These are phyloP conservation scores for Phytophthora fragariae DNA, from an alignment of 352 stramenopile species.

Conservation along the genomic window DNA sequence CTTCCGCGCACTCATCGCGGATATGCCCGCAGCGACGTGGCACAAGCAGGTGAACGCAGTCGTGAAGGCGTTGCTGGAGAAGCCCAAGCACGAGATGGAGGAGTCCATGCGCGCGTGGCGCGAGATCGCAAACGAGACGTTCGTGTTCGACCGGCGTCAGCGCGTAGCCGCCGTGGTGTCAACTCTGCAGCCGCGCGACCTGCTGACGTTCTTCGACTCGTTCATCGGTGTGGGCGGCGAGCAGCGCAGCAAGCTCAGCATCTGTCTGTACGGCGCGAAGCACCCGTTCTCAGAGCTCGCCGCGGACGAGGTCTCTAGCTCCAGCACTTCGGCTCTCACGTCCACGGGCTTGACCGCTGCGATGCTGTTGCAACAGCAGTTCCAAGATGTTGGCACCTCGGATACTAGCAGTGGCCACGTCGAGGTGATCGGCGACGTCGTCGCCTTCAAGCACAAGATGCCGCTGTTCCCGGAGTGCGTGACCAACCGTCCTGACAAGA, in stretches of 20 bases:
- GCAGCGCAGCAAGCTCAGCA: conserved; percentile 60
- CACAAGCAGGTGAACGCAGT: conserved; percentile 72
- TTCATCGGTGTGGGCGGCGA: conserved; percentile 48
- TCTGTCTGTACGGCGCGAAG: conserved; percentile 59
- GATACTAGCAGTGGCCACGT: conserved; percentile 4
- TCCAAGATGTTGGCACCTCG: conserved; percentile 1
- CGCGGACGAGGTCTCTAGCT: conserved; percentile 1
- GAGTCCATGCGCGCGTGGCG: conserved; percentile 72
- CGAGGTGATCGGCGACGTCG: conserved; percentile 55
- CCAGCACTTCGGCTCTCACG: background rate
- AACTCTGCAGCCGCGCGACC: conserved; percentile 51
- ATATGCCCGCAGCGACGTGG: conserved; percentile 46
- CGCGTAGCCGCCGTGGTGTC: conserved; percentile 61
- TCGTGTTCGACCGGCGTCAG: conserved; percentile 70
- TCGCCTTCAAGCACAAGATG: conserved; percentile 72
- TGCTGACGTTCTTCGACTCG: conserved; percentile 72
- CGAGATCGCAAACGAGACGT: conserved; percentile 71
- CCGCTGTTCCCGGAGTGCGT: conserved; percentile 69
- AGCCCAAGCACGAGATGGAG: conserved; percentile 75
- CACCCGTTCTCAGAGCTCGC: conserved; percentile 53
- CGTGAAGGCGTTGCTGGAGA: conserved; percentile 64
- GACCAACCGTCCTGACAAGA: conserved; percentile 16
- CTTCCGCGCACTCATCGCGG: conserved; percentile 51
- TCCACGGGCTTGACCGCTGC: conserved; percentile 43
- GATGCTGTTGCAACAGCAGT: conserved; percentile 46